These are phyloP conservation scores for Strobilomyces confusus DNA, from an alignment of 768 basidiomycete species.

Conservation along the genomic window DNA sequence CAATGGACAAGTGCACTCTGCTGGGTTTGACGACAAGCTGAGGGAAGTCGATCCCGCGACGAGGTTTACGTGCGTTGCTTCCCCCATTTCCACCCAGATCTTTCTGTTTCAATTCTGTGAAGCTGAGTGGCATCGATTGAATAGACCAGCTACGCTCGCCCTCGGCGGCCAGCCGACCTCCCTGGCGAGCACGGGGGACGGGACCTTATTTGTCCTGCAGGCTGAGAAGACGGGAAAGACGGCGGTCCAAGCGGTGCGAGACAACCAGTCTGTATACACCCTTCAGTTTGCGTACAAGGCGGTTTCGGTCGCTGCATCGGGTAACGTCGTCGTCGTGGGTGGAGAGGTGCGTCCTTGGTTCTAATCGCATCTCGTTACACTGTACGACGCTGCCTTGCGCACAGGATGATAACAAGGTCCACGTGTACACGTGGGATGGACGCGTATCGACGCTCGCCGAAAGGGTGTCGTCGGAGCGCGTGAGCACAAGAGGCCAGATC, in stretches of 20 bases:
- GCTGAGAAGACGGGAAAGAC: slow-evolving; percentile 43
- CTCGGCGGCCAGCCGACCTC: slow-evolving; percentile 65
- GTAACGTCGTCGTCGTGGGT: slow-evolving; percentile 62
- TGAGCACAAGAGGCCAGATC: slow-evolving; percentile 53
- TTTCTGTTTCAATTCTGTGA: not conserved
- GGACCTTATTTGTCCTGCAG: slow-evolving; percentile 54
- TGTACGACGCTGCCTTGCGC: not conserved
- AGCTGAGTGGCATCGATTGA: not conserved
- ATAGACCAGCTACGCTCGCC: slow-evolving; percentile 48
- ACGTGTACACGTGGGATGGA: slow-evolving; percentile 70
- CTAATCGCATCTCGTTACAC: not conserved
- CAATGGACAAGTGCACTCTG: slow-evolving; percentile 55
- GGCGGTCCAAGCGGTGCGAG: slow-evolving; percentile 59
- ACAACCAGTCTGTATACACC: slow-evolving; percentile 64
- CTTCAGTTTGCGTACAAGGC: slow-evolving; percentile 50
- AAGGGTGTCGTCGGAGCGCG: slow-evolving; percentile 55
- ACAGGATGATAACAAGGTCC: slow-evolving; percentile 69
- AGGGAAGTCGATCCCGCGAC: slow-evolving; percentile 52
- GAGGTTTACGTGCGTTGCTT: slow-evolving; percentile 28
- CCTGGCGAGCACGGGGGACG: slow-evolving; percentile 55
- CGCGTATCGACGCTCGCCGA: slow-evolving; percentile 48
- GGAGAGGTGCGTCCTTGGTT: slow-evolving; percentile 53
- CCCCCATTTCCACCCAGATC: not conserved
- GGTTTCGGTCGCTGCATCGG: slow-evolving; percentile 52
- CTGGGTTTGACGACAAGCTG: slow-evolving; percentile 79